phyloP scores from a whole-genome alignment of 1,284 basidiomycete genomes.

The Apiotrichum sp. region DNA sequence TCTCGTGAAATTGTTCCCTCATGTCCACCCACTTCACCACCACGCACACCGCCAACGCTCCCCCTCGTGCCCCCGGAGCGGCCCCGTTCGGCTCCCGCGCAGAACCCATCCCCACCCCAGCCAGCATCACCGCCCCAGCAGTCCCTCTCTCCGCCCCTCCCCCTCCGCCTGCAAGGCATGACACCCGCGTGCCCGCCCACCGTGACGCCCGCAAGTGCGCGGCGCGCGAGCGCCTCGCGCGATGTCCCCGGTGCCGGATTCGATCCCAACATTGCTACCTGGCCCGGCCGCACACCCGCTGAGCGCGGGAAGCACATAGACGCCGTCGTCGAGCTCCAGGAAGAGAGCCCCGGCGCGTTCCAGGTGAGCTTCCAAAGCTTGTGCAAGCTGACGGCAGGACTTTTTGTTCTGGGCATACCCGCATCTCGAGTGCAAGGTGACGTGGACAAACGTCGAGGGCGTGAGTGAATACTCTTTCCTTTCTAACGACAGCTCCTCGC shows the following conservation, averaged over 20 bases:
- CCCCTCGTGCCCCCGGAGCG: neutral
- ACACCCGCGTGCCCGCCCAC: neutral
- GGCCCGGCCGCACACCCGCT: neutral
- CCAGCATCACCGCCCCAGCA: neutral
- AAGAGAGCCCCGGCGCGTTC: constrained; percentile 36
- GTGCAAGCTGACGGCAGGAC: constrained; percentile 20
- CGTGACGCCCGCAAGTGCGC: neutral
- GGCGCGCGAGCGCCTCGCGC: neutral
- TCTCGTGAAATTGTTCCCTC: neutral
- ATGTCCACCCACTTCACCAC: constrained; percentile 1
- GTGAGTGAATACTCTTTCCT: constrained; percentile 22
- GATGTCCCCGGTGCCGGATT: neutral
- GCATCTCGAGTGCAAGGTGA: constrained; percentile 73
- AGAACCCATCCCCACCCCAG: neutral
- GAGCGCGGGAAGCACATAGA: constrained; percentile 13
- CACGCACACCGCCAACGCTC: neutral
- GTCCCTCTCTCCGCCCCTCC: constrained; percentile 2
- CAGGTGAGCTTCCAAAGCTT: constrained; percentile 16
- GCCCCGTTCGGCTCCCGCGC: neutral
- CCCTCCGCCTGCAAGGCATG: constrained; percentile 1
- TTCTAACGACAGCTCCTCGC: constrained; percentile 27
- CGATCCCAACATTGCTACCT: neutral
- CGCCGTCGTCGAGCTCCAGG: constrained; percentile 39
- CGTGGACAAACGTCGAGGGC: constrained; percentile 86
- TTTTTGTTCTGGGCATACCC: constrained; percentile 46